These are phyloP conservation scores for Sonneratia caseolaris DNA, from an alignment of 345 rosid species.

Conservation along the genomic window DNA sequence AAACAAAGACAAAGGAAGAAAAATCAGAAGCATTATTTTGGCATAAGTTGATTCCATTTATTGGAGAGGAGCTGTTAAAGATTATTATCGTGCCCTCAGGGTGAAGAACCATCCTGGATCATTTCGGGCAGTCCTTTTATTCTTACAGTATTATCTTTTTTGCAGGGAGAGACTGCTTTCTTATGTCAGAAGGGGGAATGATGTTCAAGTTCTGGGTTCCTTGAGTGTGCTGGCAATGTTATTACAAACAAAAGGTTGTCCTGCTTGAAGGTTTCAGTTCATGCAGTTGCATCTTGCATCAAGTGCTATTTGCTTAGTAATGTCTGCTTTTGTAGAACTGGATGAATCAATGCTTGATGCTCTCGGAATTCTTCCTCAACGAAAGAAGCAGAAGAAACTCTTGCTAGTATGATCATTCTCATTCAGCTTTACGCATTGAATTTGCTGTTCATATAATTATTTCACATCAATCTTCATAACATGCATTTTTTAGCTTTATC, in stretches of 20 bases:
- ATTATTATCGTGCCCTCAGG: neutral
- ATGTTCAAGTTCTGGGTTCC: constrained; percentile 71
- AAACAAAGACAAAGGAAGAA: neutral
- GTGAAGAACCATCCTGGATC: neutral
- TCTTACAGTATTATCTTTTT: constrained; percentile 11
- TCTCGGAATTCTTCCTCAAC: constrained; percentile 96
- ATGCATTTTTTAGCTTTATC: neutral
- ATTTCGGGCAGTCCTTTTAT: neutral
- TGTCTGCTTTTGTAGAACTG: constrained; percentile 45
- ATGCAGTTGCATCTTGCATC: constrained; percentile 5
- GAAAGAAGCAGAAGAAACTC: constrained; percentile 89
- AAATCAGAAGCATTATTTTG: neutral
- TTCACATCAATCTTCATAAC: neutral
- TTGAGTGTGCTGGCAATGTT: constrained; percentile 77
- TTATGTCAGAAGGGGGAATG: constrained; percentile 57
- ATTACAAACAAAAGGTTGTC: constrained; percentile 90
- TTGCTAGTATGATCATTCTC: constrained; percentile 53
- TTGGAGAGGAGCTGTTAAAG: neutral
- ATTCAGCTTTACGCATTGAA: neutral
- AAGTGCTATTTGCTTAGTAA: constrained; percentile 17
- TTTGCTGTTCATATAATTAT: neutral
- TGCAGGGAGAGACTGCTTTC: constrained; percentile 74
- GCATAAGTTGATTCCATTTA: neutral
- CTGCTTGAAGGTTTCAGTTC: constrained; percentile 12
- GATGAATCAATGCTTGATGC: constrained; percentile 95